Conservation (phyloP, 371 early-diverging fungal species). For the Syncephalastrum contaminatum region DNA sequence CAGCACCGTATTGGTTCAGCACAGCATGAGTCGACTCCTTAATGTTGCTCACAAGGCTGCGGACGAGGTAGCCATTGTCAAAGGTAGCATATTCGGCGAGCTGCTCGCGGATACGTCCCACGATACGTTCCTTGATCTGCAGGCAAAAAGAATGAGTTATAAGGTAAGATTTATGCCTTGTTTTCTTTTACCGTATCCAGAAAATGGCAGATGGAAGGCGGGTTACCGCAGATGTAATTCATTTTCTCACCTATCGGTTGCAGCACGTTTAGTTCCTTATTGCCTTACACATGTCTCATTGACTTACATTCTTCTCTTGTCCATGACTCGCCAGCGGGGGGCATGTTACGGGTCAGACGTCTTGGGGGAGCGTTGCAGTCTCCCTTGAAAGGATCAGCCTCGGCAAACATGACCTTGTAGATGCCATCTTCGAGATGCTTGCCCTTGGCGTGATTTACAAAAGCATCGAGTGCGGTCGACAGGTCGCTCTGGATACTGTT, state of each 20-base stretch:
- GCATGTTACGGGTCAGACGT: constrained; percentile 49
- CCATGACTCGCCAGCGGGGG: constrained; percentile 58
- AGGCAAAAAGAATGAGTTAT: background rate
- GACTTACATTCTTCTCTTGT: constrained; percentile 57
- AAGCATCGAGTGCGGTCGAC: constrained; percentile 13
- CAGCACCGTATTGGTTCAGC: constrained; percentile 32
- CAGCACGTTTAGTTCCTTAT: constrained; percentile 1
- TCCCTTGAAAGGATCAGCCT: constrained; percentile 60
- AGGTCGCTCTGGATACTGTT: constrained; percentile 28
- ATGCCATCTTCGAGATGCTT: constrained; percentile 38
- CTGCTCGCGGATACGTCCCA: constrained; percentile 35
- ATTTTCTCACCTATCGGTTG: constrained; percentile 36
- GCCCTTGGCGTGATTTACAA: constrained; percentile 22
- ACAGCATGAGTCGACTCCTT: constrained; percentile 30
- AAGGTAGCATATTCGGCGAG: constrained; percentile 23
- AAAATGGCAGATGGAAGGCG: constrained; percentile 66
- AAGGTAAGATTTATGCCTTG: background rate
- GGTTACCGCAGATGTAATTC: constrained; percentile 70
- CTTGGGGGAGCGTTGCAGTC: constrained; percentile 58
- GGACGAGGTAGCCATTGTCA: constrained; percentile 38
- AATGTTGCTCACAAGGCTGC: constrained; percentile 23
- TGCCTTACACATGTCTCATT: background rate
- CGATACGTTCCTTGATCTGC: constrained; percentile 42
- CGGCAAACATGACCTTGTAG: constrained; percentile 53
- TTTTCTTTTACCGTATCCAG: constrained; percentile 28